Percentiles rank a stretch among this genome's conserved stretches.
Conservation (phyloP, 148 eudicot genomes). For the Dysphania ambrosioides region DNA sequence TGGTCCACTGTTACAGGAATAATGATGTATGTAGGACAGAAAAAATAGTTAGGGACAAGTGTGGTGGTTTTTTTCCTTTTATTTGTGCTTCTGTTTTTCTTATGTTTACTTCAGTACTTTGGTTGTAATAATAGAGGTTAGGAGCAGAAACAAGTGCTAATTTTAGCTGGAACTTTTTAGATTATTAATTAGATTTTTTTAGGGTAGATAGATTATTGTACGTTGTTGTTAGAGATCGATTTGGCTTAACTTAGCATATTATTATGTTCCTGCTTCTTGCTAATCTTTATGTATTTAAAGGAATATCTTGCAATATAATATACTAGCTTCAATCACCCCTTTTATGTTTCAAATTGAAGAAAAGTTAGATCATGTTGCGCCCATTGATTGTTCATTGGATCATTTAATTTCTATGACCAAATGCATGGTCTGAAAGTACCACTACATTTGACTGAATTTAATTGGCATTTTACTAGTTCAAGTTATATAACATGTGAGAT, state of each 20-base stretch:
- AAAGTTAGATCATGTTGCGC: too few relatives aligned
- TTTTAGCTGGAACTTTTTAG: slow-evolving; percentile 38
- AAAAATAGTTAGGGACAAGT: slow-evolving; percentile 22
- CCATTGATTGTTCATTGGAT: too few relatives aligned
- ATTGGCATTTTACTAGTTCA: neutral
- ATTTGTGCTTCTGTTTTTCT: neutral
- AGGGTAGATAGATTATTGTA: slow-evolving; percentile 24
- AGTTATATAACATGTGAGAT: too few relatives aligned
- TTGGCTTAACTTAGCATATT: slow-evolving; percentile 30
- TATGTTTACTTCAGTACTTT: slow-evolving; percentile 3
- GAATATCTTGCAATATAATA: neutral
- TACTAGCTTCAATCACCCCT: neutral
- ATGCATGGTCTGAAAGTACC: too few relatives aligned
- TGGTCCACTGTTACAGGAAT: slow-evolving; percentile 30
- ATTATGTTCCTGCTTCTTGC: slow-evolving; percentile 51
- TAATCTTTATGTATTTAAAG: slow-evolving; percentile 3
- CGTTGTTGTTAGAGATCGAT: slow-evolving; percentile 8
- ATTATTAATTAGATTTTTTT: slow-evolving; percentile 25
- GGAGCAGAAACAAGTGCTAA: slow-evolving; percentile 67
- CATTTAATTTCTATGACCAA: too few relatives aligned
- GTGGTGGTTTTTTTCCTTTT: neutral
- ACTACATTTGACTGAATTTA: too few relatives aligned
- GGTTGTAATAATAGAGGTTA: slow-evolving; percentile 32
- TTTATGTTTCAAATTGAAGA: neutral
- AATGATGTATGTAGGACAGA: slow-evolving; percentile 32